Evolutionary conservation across 768 basidiomycete species (phyloP), one percentile per base, ranked within the genome.

Genomic region (Russula sp.): DNA sequence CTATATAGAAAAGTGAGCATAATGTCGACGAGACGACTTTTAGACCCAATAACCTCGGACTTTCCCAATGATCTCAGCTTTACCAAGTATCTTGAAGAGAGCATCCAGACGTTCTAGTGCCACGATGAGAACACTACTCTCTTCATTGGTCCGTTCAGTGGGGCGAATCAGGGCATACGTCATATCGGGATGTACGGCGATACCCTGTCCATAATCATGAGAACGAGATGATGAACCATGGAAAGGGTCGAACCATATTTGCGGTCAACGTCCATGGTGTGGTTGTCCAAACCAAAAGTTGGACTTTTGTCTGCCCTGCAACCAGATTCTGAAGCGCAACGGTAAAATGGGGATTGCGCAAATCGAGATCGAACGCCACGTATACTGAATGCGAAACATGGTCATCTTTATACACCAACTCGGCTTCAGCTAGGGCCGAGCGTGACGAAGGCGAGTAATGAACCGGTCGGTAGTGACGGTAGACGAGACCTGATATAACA

Each of bases 221-320:
- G 53, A 68, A 54, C 4, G 36, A 59, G 56, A 51, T 36, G 22
- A 28, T n/a, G 34, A 63, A 18, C 7, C 22, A 51, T 22, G 38
- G 62, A 36, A 40, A 67, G 20, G 26, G 8, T 65, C 81, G 48
- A 69, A 94, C 94, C 90, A 94, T 93, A 71, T 99, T 98, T 1
- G 93, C 92, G 6, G 91, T 93, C 53, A 98, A 76, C 5, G 93
- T 98, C 96, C 96, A 99, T 1, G 96, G 92, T 0, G 96, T 98
- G 4, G 96, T 98, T 2, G 96, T 98, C 96, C 96, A 99, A 5
- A 96, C 89, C 20, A 94, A 77, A 11, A 97, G 69, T 32, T 81
- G 79, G 13, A 87, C 74, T 2, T 75, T 73, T 55, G 70, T 20
- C 68, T 72, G 59, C 3, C 60, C 72, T 2, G 71, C 67, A 8